Evolutionary conservation across 768 basidiomycete species (phyloP).

Genomic region (Mrakia frigida): DNA sequence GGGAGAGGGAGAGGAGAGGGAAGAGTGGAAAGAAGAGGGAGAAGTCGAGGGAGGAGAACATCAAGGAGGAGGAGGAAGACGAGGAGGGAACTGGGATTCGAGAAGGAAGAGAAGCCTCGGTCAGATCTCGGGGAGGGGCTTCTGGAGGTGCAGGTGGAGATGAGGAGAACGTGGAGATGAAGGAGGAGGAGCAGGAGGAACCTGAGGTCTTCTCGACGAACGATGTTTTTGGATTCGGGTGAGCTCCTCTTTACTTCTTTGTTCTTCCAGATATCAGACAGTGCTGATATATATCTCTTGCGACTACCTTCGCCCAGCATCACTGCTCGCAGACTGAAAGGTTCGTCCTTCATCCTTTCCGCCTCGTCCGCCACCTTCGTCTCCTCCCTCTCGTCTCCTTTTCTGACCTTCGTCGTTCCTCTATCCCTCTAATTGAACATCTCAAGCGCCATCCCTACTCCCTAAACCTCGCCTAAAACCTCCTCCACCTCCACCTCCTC

Average conservation of each 20-base stretch:
- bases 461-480: neutral
- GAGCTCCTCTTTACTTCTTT: neutral
- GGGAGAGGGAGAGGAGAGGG: no score
- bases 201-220: neutral
- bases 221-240: slow-evolving; percentile 12
- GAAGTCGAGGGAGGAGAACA: neutral
- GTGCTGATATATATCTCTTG: no score
- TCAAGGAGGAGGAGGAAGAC: neutral
- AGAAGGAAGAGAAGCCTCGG: no score
- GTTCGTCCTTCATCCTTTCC: neutral
- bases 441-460: neutral
- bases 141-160: neutral
- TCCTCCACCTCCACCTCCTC: neutral
- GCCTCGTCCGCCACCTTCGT: neutral
- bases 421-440: neutral
- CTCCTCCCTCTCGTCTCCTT: neutral
- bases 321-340: neutral
- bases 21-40: no score
- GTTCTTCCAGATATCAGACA: neutral
- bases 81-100: neutral
- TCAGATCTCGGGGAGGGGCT: neutral
- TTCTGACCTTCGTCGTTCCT: neutral
- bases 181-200: neutral
- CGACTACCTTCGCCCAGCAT: neutral
- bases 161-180: neutral